Evolutionary conservation across 352 stramenopile genomes (phyloP).

Genomic region (Lagenidium sp.): DNA sequence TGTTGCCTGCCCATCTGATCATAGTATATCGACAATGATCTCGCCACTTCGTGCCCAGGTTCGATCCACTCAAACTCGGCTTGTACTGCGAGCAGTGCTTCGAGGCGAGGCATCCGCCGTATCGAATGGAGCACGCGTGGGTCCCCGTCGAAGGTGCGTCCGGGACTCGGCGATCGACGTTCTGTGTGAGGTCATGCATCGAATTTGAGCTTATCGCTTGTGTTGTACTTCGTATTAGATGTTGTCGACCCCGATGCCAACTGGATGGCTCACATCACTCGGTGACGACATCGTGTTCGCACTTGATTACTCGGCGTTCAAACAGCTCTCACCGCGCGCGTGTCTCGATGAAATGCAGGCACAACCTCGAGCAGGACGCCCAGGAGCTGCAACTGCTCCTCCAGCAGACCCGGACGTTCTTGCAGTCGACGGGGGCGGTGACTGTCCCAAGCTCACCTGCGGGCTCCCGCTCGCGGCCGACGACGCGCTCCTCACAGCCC

Average conservation of each 20-base stretch:
- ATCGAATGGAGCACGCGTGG: conserved; percentile 49
- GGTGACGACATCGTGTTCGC: conserved; percentile 17
- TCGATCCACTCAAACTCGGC: conserved; percentile 32
- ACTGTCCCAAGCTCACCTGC: neutral
- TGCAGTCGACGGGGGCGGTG: conserved; percentile 2
- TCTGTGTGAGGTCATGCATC: neutral
- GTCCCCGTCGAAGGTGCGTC: conserved; percentile 28
- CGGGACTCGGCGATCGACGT: neutral
- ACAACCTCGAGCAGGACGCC: conserved; percentile 57
- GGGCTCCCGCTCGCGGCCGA: neutral
- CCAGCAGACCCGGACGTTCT: conserved; percentile 29
- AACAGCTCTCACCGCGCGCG: neutral
- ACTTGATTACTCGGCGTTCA: too few relatives aligned
- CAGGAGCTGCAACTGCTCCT: conserved; percentile 50
- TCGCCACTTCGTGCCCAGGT: too few relatives aligned
- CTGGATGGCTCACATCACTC: conserved; percentile 46
- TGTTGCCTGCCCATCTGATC: neutral
- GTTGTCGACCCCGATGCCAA: conserved; percentile 46
- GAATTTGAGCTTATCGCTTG: neutral
- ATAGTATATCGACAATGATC: too few relatives aligned
- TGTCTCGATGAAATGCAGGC: conserved; percentile 14
- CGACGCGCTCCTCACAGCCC: neutral
- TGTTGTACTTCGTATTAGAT: conserved; percentile 14
- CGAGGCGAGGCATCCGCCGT: conserved; percentile 31
- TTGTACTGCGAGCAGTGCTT: conserved; percentile 75